A percentile compares a stretch with the other conserved stretches of the same genome.
Conservation (phyloP, 202 grass and related monocot species). For the Cymbopogon flexuosus region DNA sequence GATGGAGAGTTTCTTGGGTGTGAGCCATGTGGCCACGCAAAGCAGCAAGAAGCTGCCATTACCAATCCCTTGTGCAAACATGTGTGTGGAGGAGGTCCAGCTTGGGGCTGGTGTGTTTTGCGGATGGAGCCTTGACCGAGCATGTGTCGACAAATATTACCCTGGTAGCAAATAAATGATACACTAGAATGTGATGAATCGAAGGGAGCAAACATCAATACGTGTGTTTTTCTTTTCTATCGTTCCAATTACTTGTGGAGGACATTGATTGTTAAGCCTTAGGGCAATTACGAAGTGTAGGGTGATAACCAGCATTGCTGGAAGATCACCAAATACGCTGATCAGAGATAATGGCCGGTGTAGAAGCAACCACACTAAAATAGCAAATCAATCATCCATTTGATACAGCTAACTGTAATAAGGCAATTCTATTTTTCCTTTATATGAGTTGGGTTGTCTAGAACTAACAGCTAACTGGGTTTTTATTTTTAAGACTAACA, state of each 20-base stretch:
- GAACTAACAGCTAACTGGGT: not conserved
- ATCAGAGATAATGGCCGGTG: not conserved
- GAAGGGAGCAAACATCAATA: not conserved
- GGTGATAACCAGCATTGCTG: not conserved
- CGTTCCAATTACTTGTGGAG: not conserved
- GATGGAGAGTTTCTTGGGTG: not conserved
- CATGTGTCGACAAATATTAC: not conserved
- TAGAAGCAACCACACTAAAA: not conserved
- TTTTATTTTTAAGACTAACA: not conserved
- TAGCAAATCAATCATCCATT: slow-evolving; percentile 13
- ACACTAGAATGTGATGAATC: not conserved
- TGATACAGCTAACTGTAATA: not conserved
- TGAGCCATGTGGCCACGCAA: not conserved
- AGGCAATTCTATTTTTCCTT: not conserved
- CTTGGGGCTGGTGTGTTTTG: not conserved
- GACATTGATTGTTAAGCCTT: not conserved
- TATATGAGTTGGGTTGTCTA: not conserved
- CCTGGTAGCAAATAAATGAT: not conserved
- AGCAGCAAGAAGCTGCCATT: not conserved
- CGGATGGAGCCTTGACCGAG: not conserved
- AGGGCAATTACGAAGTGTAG: not conserved
- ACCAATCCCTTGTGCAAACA: not conserved
- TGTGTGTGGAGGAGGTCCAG: not conserved
- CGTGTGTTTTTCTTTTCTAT: not conserved
- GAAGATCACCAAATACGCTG: not conserved